Evolutionary conservation across 139 green algal species (phyloP).

Genomic region (Chlorella sp.): DNA sequence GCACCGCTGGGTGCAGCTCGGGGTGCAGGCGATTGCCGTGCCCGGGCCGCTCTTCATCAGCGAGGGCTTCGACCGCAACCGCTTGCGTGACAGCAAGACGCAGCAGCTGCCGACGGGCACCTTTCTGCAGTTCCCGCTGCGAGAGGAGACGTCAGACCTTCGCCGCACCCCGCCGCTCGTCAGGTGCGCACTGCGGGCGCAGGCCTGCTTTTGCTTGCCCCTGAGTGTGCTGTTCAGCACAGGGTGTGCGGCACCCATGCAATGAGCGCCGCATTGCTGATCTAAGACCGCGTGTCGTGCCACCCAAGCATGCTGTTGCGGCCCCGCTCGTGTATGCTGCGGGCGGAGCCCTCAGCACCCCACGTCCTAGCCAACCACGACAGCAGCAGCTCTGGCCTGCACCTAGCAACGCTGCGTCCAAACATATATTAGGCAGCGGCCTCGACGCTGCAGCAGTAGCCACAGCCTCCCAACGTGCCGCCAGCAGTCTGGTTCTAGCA

Average conservation of each 20-base stretch:
- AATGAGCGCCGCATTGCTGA: no score
- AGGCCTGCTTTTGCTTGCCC: background rate
- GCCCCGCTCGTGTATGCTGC: background rate
- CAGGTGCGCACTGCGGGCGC: background rate
- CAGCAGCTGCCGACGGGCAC: constrained; percentile 24
- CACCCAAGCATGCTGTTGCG: background rate
- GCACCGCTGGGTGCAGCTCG: no score
- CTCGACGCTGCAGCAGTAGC: no score
- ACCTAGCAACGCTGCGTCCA: background rate
- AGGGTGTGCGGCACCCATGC: background rate
- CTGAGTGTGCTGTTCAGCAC: background rate
- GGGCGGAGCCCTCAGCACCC: no score
- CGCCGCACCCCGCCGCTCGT: constrained; percentile 26
- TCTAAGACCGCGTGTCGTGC: no score
- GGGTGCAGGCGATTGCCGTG: constrained; percentile 9
- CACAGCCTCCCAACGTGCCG: no score
- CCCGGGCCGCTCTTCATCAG: constrained; percentile 30
- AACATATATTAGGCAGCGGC: background rate
- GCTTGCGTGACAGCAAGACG: background rate
- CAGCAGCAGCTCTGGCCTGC: background rate
- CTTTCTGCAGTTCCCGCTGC: constrained; percentile 37
- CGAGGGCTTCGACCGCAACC: constrained; percentile 7
- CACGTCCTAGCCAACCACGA: background rate
- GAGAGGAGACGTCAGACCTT: constrained; percentile 11
- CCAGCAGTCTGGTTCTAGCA: no score